A percentile compares a stretch with the other conserved stretches of the same genome.
Evolutionary conservation across 129 eudicot species (phyloP).

Genomic region (Pulicaria dysenterica): DNA sequence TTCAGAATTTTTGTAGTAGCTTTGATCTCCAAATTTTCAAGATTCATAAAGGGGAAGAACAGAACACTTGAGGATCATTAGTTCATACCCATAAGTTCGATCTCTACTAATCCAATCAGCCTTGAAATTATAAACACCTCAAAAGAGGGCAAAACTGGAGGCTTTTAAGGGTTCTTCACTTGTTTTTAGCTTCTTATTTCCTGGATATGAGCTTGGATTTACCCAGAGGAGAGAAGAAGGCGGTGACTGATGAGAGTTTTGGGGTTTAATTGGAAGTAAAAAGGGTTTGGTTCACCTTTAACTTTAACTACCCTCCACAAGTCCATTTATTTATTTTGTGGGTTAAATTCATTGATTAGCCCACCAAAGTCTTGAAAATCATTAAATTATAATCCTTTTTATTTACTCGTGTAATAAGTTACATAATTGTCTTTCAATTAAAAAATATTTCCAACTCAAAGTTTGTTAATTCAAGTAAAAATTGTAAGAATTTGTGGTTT

Average conservation of each 20-base stretch:
- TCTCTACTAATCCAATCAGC: background rate
- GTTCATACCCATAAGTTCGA: slow-evolving; percentile 10
- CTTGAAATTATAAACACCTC: background rate
- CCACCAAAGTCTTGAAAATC: slow-evolving; percentile 33
- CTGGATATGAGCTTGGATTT: slow-evolving; percentile 20
- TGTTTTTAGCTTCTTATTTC: background rate
- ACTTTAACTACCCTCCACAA: slow-evolving; percentile 29
- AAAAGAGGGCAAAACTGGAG: slow-evolving; percentile 18
- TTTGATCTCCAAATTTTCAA: slow-evolving; percentile 15
- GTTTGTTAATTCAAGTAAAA: no score
- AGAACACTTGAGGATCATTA: background rate
- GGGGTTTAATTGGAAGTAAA: slow-evolving; percentile 29
- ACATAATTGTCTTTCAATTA: background rate
- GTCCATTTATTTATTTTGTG: slow-evolving; percentile 34
- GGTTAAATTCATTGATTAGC: slow-evolving; percentile 35
- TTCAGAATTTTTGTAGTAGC: slow-evolving; percentile 18
- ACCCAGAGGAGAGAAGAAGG: slow-evolving; percentile 9
- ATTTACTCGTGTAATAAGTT: slow-evolving; percentile 10
- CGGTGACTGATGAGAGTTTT: slow-evolving; percentile 36
- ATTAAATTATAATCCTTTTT: slow-evolving; percentile 20
- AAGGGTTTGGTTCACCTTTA: slow-evolving; percentile 31
- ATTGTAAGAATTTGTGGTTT: no score
- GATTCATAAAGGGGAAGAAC: slow-evolving; percentile 11
- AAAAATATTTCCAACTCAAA: no score
- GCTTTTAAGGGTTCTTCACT: background rate